Evolutionary conservation across 805 yeast species (phyloP).

Genomic region (Starmerella powellii): DNA sequence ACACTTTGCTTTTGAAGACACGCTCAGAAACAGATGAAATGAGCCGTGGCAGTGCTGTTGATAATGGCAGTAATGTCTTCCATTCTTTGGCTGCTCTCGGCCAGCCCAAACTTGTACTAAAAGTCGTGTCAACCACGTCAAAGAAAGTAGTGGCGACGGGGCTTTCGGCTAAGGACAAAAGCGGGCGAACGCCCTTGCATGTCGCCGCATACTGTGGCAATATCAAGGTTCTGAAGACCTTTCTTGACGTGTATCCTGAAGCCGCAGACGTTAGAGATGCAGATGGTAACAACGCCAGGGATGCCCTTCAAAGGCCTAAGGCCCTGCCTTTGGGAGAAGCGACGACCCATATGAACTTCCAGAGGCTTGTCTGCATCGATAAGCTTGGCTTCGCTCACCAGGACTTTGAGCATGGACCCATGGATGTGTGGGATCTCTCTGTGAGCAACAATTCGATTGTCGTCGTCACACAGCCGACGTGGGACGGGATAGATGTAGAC

Average conservation of each 20-base stretch:
- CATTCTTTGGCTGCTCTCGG: conserved; percentile 23
- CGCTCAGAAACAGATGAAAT: conserved; percentile 4
- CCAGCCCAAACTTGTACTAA: conserved; percentile 8
- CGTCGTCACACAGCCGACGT: conserved; percentile 8
- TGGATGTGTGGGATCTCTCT: conserved; percentile 18
- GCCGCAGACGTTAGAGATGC: conserved; percentile 14
- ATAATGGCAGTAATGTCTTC: conserved; percentile 18
- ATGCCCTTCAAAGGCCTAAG: conserved; percentile 15
- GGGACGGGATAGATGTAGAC: neutral
- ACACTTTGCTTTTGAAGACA: neutral
- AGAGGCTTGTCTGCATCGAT: conserved; percentile 8
- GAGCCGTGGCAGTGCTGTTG: conserved; percentile 11
- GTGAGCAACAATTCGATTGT: conserved; percentile 9
- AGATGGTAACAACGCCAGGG: conserved; percentile 14
- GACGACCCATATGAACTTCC: conserved; percentile 1
- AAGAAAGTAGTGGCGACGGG: conserved; percentile 12
- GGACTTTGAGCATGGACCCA: conserved; percentile 8
- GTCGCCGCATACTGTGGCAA: conserved; percentile 22
- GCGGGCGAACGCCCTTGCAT: conserved; percentile 23
- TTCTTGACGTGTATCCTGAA: conserved; percentile 20
- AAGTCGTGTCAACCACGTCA: conserved; percentile 10
- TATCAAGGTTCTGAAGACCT: conserved; percentile 13
- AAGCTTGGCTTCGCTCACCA: conserved; percentile 1
- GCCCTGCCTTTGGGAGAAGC: conserved; percentile 9
- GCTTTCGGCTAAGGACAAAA: conserved; percentile 18